phyloP scores from a whole-genome alignment of 2,329 filamentous ascomycete genomes.

The Aspergillus fructus region DNA sequence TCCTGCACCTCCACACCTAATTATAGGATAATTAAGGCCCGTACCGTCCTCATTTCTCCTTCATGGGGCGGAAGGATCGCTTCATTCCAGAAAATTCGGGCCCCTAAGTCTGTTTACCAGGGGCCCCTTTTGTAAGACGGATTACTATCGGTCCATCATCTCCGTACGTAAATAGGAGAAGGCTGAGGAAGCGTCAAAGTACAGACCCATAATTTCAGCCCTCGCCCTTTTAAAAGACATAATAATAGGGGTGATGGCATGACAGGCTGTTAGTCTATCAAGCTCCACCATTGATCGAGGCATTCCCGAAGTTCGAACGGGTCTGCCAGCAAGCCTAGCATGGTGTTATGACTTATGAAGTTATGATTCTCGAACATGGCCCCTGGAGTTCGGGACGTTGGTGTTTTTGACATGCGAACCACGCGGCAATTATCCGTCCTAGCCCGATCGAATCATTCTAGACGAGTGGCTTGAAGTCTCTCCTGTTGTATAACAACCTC shows the following conservation, averaged over 20 bases:
- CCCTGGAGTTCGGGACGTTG: too few relatives aligned
- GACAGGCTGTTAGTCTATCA: neutral
- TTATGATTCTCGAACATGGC: too few relatives aligned
- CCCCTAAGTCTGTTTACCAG: neutral
- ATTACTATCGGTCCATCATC: neutral
- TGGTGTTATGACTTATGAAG: too few relatives aligned
- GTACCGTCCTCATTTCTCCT: slow-evolving; percentile 1
- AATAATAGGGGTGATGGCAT: neutral
- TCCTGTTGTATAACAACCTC: too few relatives aligned
- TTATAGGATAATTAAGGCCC: slow-evolving; percentile 4
- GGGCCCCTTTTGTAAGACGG: neutral
- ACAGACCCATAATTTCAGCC: neutral
- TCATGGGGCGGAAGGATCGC: slow-evolving; percentile 19
- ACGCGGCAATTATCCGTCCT: too few relatives aligned
- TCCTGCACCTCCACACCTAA: slow-evolving; percentile 5
- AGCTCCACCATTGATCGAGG: neutral
- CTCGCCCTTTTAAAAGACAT: neutral
- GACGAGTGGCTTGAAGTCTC: too few relatives aligned
- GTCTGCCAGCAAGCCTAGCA: too few relatives aligned
- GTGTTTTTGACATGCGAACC: too few relatives aligned
- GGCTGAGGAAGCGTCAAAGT: neutral
- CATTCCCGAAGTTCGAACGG: too few relatives aligned
- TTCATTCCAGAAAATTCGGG: slow-evolving; percentile 7
- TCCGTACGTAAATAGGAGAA: too few relatives aligned
- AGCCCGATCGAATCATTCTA: too few relatives aligned